Evolutionary conservation across 129 eudicot species (phyloP).

Genomic region (sunflower (Helianthus annuus)): HanXRQr2.0-SUNRISE NC_035446.2:167701603-167702102

Average conservation of each 20-base stretch:
- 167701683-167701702: too few species aligned
- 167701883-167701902: conserved; percentile 52
- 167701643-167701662: too few species aligned
- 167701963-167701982: not conserved
- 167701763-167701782: conserved; percentile 81
- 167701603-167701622: too few species aligned
- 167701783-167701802: conserved; percentile 75
- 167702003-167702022: not conserved
- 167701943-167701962: not conserved
- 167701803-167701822: conserved; percentile 74
- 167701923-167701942: not conserved
- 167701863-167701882: conserved; percentile 41
- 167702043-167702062: not conserved
- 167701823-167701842: conserved; percentile 88
- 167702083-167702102: conserved; percentile 32
- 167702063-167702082: not conserved
- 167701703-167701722: too few species aligned
- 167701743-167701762: conserved; percentile 83
- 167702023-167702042: not conserved
- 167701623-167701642: too few species aligned
- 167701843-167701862: conserved; percentile 80
- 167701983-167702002: conserved; percentile 1
- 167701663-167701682: too few species aligned
- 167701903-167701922: not conserved
- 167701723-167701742: conserved; percentile 4